Evolutionary conservation across 306 rosid genomes (phyloP).

Genomic region (Oemleria cerasiformis): DNA sequence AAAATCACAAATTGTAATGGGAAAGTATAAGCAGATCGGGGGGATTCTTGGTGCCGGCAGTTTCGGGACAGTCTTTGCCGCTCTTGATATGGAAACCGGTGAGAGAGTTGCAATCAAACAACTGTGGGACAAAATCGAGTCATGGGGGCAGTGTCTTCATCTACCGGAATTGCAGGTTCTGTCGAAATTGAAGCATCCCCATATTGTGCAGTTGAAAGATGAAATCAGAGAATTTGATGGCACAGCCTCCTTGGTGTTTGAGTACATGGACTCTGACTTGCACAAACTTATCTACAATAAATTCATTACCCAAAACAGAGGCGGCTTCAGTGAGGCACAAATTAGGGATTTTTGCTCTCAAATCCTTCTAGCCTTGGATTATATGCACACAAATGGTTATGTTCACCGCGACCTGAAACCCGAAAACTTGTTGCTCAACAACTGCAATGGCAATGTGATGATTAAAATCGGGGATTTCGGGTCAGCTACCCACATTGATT

Average conservation of each 20-base stretch:
- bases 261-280: not conserved
- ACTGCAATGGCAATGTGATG: too few relatives aligned
- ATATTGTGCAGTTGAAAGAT: not conserved
- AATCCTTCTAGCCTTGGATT: not conserved
- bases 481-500: not conserved
- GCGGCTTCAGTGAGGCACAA: not conserved
- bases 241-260: not conserved
- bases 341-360: not conserved
- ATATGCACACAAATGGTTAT: not conserved
- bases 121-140: not conserved
- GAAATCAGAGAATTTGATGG: not conserved
- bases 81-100: not conserved
- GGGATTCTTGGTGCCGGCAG: not conserved
- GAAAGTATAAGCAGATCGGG: too few relatives aligned
- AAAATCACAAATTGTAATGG: too few relatives aligned
- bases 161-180: conserved; percentile 1
- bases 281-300: not conserved
- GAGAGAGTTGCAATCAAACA: conserved; percentile 4
- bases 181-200: not conserved
- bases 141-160: not conserved
- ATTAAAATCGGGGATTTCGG: not conserved
- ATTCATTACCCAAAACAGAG: not conserved
- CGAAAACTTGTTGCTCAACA: not conserved
- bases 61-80: not conserved
- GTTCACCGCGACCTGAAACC: not conserved